These are phyloP conservation scores for Neonectria neomacrospora DNA, from an alignment of 2,329 filamentous ascomycete species.

Conservation along the genomic window DNA sequence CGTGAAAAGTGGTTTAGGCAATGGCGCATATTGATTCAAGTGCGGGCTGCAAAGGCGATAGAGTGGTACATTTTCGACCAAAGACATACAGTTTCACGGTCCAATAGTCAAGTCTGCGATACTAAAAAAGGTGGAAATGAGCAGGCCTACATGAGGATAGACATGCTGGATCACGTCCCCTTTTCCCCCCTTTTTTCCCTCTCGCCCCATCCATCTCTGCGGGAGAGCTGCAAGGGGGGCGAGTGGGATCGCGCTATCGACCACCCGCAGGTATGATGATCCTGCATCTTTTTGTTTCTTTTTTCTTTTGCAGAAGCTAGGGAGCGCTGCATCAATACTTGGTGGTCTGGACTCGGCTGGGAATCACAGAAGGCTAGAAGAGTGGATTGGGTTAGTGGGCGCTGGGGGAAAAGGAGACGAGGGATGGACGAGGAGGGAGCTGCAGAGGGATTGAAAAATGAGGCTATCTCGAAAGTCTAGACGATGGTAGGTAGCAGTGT, in stretches of 20 bases:
- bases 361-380: not conserved
- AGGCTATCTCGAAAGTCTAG: not conserved
- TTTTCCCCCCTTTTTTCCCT: not conserved
- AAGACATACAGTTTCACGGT: not conserved
- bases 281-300: not conserved
- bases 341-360: not conserved
- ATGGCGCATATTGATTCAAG: constrained; percentile 11
- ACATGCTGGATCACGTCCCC: too few species aligned
- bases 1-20: not conserved
- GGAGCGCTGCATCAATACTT: not conserved
- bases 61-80: constrained; percentile 1
- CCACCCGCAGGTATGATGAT: not conserved
- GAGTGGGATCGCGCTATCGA: not conserved
- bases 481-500: too few species aligned
- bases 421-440: not conserved
- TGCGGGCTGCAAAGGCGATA: constrained; percentile 4
- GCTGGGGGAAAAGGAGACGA: not conserved
- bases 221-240: not conserved
- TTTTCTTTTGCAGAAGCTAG: not conserved
- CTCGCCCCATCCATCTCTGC: not conserved
- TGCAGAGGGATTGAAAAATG: not conserved
- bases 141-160: not conserved
- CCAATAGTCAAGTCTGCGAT: not conserved
- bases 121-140: not conserved
- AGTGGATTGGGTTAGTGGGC: not conserved